Evolutionary conservation across 306 rosid species (phyloP).

Genomic region (Gynostemma pentaphyllum): DNA sequence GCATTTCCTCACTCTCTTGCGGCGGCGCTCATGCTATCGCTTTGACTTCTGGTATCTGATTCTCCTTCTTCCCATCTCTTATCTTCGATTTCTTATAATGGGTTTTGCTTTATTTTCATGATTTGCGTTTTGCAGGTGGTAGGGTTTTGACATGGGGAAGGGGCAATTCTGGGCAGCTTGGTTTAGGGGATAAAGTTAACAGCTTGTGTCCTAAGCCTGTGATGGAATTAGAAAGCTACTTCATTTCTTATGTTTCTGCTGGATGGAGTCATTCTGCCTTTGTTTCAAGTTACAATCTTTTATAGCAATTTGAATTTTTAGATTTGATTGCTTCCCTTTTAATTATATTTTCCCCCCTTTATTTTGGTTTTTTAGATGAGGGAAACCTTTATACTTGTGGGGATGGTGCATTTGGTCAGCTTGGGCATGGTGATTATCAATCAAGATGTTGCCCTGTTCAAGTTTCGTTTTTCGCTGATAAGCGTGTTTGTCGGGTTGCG

Average conservation of each 20-base stretch:
- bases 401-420: constrained; percentile 92
- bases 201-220: constrained; percentile 45
- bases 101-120: too few relatives aligned
- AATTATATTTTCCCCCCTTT: not conserved
- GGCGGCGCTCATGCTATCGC: constrained; percentile 89
- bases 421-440: constrained; percentile 69
- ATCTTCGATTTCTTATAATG: too few relatives aligned
- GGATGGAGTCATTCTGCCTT: constrained; percentile 95
- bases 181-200: constrained; percentile 46
- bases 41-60: constrained; percentile 41
- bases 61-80: too few relatives aligned
- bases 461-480: constrained; percentile 43
- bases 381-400: constrained; percentile 71
- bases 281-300: constrained; percentile 58
- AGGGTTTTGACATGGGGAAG: constrained; percentile 83
- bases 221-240: constrained; percentile 28
- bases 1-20: constrained; percentile 51
- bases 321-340: not conserved
- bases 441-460: constrained; percentile 43
- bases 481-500: constrained; percentile 46
- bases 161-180: constrained; percentile 75
- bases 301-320: too few relatives aligned
- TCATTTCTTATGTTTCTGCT: constrained; percentile 61
- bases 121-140: constrained; percentile 32
- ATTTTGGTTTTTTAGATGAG: constrained; percentile 29